These are phyloP conservation scores for Candida maris DNA, from an alignment of 805 yeast genomes.

Conservation along the genomic window DNA sequence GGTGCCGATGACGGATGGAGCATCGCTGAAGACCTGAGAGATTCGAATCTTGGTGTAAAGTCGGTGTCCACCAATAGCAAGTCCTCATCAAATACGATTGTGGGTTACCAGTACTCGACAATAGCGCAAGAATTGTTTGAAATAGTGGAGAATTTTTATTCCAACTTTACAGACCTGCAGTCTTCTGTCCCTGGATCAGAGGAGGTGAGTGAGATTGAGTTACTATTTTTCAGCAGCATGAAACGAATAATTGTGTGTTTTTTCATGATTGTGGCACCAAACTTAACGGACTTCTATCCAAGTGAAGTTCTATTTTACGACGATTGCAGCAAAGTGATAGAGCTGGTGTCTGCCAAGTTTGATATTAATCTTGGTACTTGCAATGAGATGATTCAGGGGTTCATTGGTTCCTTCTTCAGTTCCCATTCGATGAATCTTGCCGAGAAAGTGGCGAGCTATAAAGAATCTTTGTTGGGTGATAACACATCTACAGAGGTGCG, in stretches of 20 bases:
- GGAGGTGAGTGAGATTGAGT: slow-evolving; percentile 19
- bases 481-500: slow-evolving; percentile 13
- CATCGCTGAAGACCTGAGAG: slow-evolving; percentile 19
- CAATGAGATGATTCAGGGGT: slow-evolving; percentile 21
- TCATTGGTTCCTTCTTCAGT: slow-evolving; percentile 10
- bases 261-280: slow-evolving; percentile 25
- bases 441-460: slow-evolving; percentile 14
- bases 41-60: slow-evolving; percentile 15
- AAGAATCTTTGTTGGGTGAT: slow-evolving; percentile 18
- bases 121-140: slow-evolving; percentile 13
- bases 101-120: slow-evolving; percentile 19
- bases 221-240: slow-evolving; percentile 22
- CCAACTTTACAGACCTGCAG: slow-evolving; percentile 16
- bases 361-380: slow-evolving; percentile 19
- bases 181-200: slow-evolving; percentile 7
- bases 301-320: slow-evolving; percentile 29
- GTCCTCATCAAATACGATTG: slow-evolving; percentile 8
- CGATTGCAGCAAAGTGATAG: slow-evolving; percentile 28
- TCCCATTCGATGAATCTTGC: slow-evolving; percentile 7
- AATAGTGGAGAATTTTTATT: slow-evolving; percentile 18
- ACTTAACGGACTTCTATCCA: slow-evolving; percentile 18
- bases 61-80: slow-evolving; percentile 19
- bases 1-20: slow-evolving; percentile 28
- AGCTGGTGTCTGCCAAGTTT: slow-evolving; percentile 16
- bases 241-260: slow-evolving; percentile 25